phyloP scores from a whole-genome alignment of 176 grass and related monocot genomes.

The barley (Hordeum vulgare) region MorexV3_pseudomolecules_assembly NC_058518.1:9926453-9926952 shows the following conservation, averaged over 20 bases:
- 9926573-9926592: conserved; percentile 61
- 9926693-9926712: conserved; percentile 67
- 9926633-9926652: conserved; percentile 40
- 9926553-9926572: conserved; percentile 62
- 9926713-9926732: conserved; percentile 74
- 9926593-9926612: conserved; percentile 83
- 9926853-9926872: conserved; percentile 29
- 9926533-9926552: neutral
- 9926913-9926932: neutral
- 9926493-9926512: neutral
- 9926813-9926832: conserved; percentile 34
- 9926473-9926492: conserved; percentile 28
- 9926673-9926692: conserved; percentile 69
- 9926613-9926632: conserved; percentile 75
- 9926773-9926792: conserved; percentile 60
- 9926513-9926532: neutral
- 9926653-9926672: conserved; percentile 81
- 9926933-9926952: neutral
- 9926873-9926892: conserved; percentile 26
- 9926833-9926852: conserved; percentile 29
- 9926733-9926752: conserved; percentile 55
- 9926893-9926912: neutral
- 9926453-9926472: conserved; percentile 85
- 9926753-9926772: conserved; percentile 61
- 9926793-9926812: conserved; percentile 43